Conservation (phyloP, 1,284 basidiomycete genomes). For the Malassezia dermatis region DNA sequence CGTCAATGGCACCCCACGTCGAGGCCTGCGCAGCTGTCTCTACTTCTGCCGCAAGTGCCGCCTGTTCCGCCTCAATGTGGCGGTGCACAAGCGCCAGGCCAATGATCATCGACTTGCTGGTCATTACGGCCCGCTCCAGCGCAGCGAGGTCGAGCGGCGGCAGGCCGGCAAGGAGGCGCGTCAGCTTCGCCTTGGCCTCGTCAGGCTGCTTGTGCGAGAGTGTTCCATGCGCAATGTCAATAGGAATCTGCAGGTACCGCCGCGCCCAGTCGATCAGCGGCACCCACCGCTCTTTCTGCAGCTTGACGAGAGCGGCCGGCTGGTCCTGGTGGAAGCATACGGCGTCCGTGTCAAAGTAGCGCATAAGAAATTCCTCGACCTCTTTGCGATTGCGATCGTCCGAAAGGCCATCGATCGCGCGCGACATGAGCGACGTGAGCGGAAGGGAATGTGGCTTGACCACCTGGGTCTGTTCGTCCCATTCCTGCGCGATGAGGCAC, state of each 20-base stretch:
- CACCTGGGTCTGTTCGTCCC: conserved; percentile 79
- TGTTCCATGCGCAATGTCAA: conserved; percentile 22
- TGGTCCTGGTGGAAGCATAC: conserved; percentile 77
- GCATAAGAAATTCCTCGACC: conserved; percentile 63
- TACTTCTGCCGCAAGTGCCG: conserved; percentile 73
- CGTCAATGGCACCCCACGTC: conserved; percentile 96
- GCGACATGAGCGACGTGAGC: conserved; percentile 77
- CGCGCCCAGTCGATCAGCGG: conserved; percentile 74
- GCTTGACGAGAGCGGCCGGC: conserved; percentile 62
- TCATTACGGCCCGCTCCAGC: conserved; percentile 80
- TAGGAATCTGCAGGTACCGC: conserved; percentile 54
- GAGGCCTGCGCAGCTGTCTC: conserved; percentile 92
- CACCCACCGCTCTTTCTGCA: conserved; percentile 81
- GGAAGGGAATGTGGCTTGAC: conserved; percentile 84
- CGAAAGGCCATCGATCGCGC: conserved; percentile 72
- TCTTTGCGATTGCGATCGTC: conserved; percentile 57
- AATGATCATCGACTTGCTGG: conserved; percentile 83
- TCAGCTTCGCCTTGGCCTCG: conserved; percentile 16
- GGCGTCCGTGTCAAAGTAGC: conserved; percentile 90
- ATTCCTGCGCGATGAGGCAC: conserved; percentile 79
- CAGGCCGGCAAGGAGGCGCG: conserved; percentile 15
- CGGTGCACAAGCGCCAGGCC: conserved; percentile 71
- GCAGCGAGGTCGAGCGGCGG: conserved; percentile 51
- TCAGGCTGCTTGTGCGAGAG: conserved; percentile 22
- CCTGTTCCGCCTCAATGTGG: conserved; percentile 62